phyloP scores from a whole-genome alignment of 768 basidiomycete species.

The Leccinum fibrillosum region DNA sequence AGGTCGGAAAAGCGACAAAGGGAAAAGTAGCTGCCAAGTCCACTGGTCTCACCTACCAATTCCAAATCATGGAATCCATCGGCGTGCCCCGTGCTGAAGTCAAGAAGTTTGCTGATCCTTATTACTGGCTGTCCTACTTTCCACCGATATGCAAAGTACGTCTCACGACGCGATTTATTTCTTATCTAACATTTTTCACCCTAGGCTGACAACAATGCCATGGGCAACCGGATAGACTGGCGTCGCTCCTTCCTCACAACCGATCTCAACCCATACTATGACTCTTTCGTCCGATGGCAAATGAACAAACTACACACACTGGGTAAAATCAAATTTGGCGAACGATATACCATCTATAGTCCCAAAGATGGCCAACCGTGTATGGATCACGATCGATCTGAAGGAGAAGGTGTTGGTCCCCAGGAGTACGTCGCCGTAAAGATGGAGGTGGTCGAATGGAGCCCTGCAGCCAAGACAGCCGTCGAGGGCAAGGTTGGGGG shows the following conservation, averaged over 20 bases:
- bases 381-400: slow-evolving; percentile 98
- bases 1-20: slow-evolving; percentile 85
- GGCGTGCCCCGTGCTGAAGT: slow-evolving; percentile 85
- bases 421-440: slow-evolving; percentile 95
- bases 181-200: not conserved
- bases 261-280: slow-evolving; percentile 95
- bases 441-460: slow-evolving; percentile 90
- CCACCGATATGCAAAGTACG: slow-evolving; percentile 89
- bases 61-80: slow-evolving; percentile 97
- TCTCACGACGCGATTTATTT: slow-evolving; percentile 7
- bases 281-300: slow-evolving; percentile 97
- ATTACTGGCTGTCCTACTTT: slow-evolving; percentile 90
- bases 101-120: slow-evolving; percentile 95
- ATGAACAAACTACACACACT: slow-evolving; percentile 85
- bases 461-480: slow-evolving; percentile 58
- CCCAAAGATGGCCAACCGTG: slow-evolving; percentile 99
- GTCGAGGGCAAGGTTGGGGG: slow-evolving; percentile 35
- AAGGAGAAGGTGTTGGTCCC: slow-evolving; percentile 92
- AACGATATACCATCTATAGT: slow-evolving; percentile 97
- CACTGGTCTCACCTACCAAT: slow-evolving; percentile 93
- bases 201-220: slow-evolving; percentile 69
- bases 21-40: slow-evolving; percentile 92
- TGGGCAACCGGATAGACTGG: slow-evolving; percentile 99
- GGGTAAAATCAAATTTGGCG: slow-evolving; percentile 96
- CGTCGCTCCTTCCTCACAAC: slow-evolving; percentile 92